Percentiles rank a stretch among this genome's conserved stretches.
These are phyloP conservation scores for Fagus sylvatica DNA, from an alignment of 306 rosid species.

Conservation along the genomic window DNA sequence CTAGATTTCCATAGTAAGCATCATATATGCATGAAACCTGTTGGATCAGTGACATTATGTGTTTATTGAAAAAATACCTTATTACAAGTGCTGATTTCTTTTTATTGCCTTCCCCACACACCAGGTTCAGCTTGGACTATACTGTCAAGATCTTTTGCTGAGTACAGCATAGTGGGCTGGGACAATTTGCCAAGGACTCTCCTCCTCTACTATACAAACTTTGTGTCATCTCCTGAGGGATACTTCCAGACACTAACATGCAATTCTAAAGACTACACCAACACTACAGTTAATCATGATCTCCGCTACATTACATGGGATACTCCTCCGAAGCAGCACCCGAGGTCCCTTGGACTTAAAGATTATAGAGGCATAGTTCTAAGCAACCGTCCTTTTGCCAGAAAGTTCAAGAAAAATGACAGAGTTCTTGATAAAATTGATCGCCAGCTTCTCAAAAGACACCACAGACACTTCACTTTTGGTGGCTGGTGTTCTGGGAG, in stretches of 20 bases:
- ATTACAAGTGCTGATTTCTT: not conserved
- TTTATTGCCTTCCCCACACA: constrained; percentile 1
- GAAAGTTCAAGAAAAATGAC: constrained; percentile 76
- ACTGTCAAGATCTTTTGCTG: constrained; percentile 81
- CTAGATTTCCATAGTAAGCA: too few relatives aligned
- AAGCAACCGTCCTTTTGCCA: constrained; percentile 77
- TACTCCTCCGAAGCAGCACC: constrained; percentile 90
- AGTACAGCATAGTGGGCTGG: constrained; percentile 86
- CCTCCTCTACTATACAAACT: constrained; percentile 88
- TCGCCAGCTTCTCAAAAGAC: constrained; percentile 63
- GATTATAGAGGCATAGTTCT: constrained; percentile 60
- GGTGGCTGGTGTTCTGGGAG: constrained; percentile 81
- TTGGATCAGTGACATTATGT: constrained; percentile 1
- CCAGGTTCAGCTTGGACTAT: constrained; percentile 97
- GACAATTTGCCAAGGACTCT: constrained; percentile 91
- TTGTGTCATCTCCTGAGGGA: constrained; percentile 90
- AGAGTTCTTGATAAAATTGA: constrained; percentile 69
- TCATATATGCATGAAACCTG: constrained; percentile 6
- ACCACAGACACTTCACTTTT: constrained; percentile 38
- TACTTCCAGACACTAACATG: constrained; percentile 86
- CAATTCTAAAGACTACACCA: constrained; percentile 65
- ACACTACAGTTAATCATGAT: constrained; percentile 82
- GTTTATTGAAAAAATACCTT: not conserved
- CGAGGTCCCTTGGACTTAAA: constrained; percentile 64
- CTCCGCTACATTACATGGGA: constrained; percentile 94